These are phyloP conservation scores for Antitrichia curtipendula DNA, from an alignment of 225 moss, liverwort and hornwort genomes.

Conservation along the genomic window DNA sequence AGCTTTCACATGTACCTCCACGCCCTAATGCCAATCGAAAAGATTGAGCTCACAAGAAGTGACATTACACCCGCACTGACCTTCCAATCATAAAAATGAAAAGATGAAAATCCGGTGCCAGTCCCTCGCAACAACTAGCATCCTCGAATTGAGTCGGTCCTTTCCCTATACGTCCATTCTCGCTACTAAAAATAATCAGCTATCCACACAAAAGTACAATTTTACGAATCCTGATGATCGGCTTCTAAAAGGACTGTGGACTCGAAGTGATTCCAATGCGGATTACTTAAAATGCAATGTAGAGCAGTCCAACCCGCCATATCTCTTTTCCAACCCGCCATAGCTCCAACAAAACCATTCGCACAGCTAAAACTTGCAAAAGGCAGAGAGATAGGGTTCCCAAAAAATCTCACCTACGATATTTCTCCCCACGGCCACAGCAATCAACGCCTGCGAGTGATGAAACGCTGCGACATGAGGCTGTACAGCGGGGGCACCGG, in stretches of 20 bases:
- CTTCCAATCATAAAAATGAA: not conserved
- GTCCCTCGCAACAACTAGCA: not conserved
- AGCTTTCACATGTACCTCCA: not conserved
- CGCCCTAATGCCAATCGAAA: not conserved
- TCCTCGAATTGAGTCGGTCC: not conserved
- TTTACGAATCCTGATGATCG: not conserved
- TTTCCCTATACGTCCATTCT: not conserved
- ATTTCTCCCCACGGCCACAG: constrained; percentile 83
- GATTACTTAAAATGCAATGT: not conserved
- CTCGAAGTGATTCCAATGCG: not conserved
- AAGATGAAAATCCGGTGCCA: not conserved
- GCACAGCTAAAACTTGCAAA: not conserved
- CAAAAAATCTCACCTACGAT: constrained; percentile 48
- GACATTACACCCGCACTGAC: not conserved
- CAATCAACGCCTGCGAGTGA: constrained; percentile 94
- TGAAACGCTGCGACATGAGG: constrained; percentile 97
- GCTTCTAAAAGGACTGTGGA: not conserved
- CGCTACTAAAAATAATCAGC: not conserved
- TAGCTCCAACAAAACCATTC: not conserved
- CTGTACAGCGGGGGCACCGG: constrained; percentile 70
- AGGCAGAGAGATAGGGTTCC: constrained; percentile 5
- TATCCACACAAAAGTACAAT: not conserved
- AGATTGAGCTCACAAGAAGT: not conserved
- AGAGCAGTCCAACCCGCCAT: not conserved
- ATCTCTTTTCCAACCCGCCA: not conserved